Evolutionary conservation across 139 green algal species (phyloP).

Genomic region (Volvox africanus): DNA sequence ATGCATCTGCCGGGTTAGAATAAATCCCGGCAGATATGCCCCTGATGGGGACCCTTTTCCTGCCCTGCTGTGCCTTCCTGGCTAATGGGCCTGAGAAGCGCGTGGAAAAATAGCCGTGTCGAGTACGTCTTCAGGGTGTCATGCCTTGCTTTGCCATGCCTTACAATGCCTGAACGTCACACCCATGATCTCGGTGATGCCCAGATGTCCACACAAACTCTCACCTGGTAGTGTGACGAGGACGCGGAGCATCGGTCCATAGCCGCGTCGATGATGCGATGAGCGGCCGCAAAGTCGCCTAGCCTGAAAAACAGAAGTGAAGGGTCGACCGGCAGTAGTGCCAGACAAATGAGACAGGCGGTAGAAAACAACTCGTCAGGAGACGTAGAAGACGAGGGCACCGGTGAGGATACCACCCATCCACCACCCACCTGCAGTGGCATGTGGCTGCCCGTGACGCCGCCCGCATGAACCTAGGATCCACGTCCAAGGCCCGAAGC

Average conservation of each 20-base stretch:
- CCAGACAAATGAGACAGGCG: not conserved
- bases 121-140: no score
- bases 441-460: conserved; percentile 55
- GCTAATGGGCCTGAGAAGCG: no score
- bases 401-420: not conserved
- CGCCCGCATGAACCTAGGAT: conserved; percentile 60
- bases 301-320: conserved; percentile 17
- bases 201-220: not conserved
- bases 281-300: conserved; percentile 56
- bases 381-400: not conserved
- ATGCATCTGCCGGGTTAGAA: no score
- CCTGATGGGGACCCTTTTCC: no score
- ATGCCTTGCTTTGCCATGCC: no score
- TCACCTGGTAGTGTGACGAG: conserved; percentile 49
- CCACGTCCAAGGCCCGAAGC: conserved; percentile 45
- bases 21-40: no score
- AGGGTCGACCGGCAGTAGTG: not conserved
- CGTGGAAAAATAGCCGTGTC: no score
- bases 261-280: conserved; percentile 28
- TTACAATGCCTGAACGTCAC: no score
- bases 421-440: conserved; percentile 48
- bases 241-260: conserved; percentile 51
- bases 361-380: not conserved
- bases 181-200: no score
- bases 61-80: no score